phyloP scores from a whole-genome alignment of 164 flowering plant genomes.

The Echeveria elegans region DNA sequence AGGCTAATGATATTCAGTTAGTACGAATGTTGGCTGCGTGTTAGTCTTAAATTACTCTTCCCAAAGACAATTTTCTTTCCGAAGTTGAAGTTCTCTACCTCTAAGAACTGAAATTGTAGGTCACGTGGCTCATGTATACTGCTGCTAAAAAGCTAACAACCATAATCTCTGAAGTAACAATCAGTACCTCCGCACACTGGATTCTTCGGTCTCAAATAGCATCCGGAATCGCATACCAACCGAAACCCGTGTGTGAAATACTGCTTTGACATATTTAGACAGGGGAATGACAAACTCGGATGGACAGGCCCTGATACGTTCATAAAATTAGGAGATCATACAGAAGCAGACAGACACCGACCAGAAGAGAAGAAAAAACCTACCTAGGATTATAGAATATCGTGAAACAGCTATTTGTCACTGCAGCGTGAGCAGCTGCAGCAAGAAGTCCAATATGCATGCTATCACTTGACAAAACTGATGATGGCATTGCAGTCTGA shows the following conservation, averaged over 20 bases:
- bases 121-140: no score
- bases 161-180: neutral
- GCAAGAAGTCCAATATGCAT: slow-evolving; percentile 94
- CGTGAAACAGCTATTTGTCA: slow-evolving; percentile 81
- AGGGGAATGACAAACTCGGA: slow-evolving; percentile 85
- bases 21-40: no score
- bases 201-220: slow-evolving; percentile 90
- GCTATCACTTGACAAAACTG: slow-evolving; percentile 83
- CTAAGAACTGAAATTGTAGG: no score
- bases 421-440: slow-evolving; percentile 93
- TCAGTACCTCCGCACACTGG: slow-evolving; percentile 77
- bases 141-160: neutral
- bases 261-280: slow-evolving; percentile 69
- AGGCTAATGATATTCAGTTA: no score
- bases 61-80: no score
- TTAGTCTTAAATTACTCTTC: no score
- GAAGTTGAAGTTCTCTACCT: no score
- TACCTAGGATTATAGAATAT: slow-evolving; percentile 80
- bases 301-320: slow-evolving; percentile 66
- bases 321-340: slow-evolving; percentile 7
- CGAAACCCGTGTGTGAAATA: slow-evolving; percentile 76
- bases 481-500: slow-evolving; percentile 87
- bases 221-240: slow-evolving; percentile 92
- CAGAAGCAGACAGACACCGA: slow-evolving; percentile 3
- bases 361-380: neutral